Percentiles rank a stretch among this genome's conserved stretches.
Conservation (phyloP, 176 grass and related monocot genomes). For the Avena sativa region DNA sequence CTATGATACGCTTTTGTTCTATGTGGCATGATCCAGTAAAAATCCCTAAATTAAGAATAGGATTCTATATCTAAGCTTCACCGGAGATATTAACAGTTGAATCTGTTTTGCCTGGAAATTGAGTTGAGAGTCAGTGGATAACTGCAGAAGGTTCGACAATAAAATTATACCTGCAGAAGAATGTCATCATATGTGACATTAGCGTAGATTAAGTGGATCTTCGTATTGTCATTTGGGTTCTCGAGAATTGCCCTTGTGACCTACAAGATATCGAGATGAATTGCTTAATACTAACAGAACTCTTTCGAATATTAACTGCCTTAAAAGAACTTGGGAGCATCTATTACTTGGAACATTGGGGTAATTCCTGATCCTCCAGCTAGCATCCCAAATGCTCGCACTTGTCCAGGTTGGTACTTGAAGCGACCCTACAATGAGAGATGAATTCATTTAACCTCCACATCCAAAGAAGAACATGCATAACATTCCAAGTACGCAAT, state of each 20-base stretch:
- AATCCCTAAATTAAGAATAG: not conserved
- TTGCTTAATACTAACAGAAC: conserved; percentile 22
- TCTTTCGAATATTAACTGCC: not conserved
- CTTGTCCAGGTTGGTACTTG: conserved; percentile 90
- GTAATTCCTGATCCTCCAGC: conserved; percentile 97
- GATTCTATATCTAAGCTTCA: not conserved
- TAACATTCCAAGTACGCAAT: not conserved
- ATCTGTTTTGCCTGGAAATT: not conserved
- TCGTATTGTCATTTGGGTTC: conserved; percentile 75
- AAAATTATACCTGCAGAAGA: conserved; percentile 75
- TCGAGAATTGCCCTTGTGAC: conserved; percentile 89
- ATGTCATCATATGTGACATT: conserved; percentile 90
- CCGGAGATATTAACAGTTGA: not conserved
- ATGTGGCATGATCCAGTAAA: not conserved
- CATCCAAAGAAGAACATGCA: not conserved
- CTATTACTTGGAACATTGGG: conserved; percentile 95
- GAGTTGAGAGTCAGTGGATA: conserved; percentile 19
- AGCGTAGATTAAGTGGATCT: conserved; percentile 85
- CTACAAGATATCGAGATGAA: conserved; percentile 46
- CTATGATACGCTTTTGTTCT: not conserved
- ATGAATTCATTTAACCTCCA: conserved; percentile 24
- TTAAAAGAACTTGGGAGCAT: conserved; percentile 9
- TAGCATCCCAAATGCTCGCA: conserved; percentile 94
- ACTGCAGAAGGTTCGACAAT: not conserved
- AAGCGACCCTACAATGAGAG: conserved; percentile 62